These are phyloP conservation scores for Phytopythium delawarense DNA, from an alignment of 352 stramenopile species.

Conservation along the genomic window DNA sequence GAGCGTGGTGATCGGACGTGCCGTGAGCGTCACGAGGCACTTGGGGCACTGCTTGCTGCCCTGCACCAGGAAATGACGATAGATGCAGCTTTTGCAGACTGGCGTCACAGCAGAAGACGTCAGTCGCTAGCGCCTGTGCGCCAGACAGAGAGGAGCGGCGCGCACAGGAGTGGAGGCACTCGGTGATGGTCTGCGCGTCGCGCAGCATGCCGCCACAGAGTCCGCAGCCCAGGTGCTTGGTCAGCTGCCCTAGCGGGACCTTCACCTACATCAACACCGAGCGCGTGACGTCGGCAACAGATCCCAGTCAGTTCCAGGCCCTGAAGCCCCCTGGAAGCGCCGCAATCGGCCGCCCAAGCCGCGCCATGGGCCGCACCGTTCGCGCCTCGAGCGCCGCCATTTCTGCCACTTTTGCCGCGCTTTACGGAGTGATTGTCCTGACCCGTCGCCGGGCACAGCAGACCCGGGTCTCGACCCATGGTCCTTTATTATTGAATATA, in stretches of 20 bases:
- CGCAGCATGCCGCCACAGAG: constrained; percentile 65
- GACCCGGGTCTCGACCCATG: too few relatives aligned
- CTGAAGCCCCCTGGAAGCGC: background rate
- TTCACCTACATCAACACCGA: constrained; percentile 29
- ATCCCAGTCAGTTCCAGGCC: background rate
- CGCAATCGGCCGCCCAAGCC: background rate
- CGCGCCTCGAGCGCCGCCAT: constrained; percentile 21
- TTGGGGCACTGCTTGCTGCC: constrained; percentile 54
- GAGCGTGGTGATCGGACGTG: constrained; percentile 53
- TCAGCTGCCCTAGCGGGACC: constrained; percentile 47
- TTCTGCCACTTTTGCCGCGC: constrained; percentile 8
- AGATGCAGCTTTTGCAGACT: constrained; percentile 88
- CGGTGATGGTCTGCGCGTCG: constrained; percentile 75
- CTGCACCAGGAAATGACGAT: constrained; percentile 66
- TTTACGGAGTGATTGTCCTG: constrained; percentile 10
- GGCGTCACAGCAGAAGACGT: background rate
- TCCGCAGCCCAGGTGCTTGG: constrained; percentile 58
- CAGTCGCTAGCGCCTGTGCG: background rate
- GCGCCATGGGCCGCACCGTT: constrained; percentile 13
- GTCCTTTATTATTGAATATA: too few relatives aligned
- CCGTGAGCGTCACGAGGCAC: constrained; percentile 49
- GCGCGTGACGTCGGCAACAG: background rate
- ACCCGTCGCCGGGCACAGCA: background rate
- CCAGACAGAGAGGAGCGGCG: background rate
- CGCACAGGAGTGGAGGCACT: constrained; percentile 82